A percentile compares a stretch with the other conserved stretches of the same genome.
Evolutionary conservation across 345 rosid genomes (phyloP).

Genomic region (Gynandropsis gynandra): DNA sequence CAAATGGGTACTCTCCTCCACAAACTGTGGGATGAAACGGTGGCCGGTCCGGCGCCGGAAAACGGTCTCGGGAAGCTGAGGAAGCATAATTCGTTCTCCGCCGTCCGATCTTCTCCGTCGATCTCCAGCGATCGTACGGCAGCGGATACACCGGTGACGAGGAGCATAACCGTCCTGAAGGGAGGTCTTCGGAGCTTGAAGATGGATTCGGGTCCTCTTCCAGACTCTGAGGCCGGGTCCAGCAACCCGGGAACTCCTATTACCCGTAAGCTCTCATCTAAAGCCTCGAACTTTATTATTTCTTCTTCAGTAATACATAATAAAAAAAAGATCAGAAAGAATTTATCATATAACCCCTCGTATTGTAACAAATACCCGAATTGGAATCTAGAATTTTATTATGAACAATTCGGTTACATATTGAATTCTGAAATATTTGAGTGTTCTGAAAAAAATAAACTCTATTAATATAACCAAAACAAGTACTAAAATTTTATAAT

Average conservation of each 20-base stretch:
- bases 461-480: too few species aligned
- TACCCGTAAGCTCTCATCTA: slow-evolving; percentile 34
- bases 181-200: slow-evolving; percentile 30
- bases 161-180: slow-evolving; percentile 58
- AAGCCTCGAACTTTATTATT: neutral
- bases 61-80: slow-evolving; percentile 54
- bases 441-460: too few species aligned
- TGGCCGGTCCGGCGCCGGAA: slow-evolving; percentile 86
- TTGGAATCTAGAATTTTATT: neutral
- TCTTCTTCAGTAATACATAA: neutral
- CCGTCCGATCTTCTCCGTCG: slow-evolving; percentile 25
- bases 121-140: slow-evolving; percentile 6
- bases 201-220: slow-evolving; percentile 31
- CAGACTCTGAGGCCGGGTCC: slow-evolving; percentile 35
- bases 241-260: slow-evolving; percentile 42
- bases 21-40: slow-evolving; percentile 91
- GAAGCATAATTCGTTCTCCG: slow-evolving; percentile 44
- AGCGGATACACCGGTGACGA: too few species aligned
- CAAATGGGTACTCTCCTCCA: slow-evolving; percentile 59
- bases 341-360: neutral
- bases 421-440: too few species aligned
- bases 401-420: neutral
- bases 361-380: neutral
- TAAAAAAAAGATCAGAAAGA: neutral
- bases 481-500: too few species aligned